phyloP scores from a whole-genome alignment of 2,329 filamentous ascomycete species.

The Lasiodiplodia gonubiensis region DNA sequence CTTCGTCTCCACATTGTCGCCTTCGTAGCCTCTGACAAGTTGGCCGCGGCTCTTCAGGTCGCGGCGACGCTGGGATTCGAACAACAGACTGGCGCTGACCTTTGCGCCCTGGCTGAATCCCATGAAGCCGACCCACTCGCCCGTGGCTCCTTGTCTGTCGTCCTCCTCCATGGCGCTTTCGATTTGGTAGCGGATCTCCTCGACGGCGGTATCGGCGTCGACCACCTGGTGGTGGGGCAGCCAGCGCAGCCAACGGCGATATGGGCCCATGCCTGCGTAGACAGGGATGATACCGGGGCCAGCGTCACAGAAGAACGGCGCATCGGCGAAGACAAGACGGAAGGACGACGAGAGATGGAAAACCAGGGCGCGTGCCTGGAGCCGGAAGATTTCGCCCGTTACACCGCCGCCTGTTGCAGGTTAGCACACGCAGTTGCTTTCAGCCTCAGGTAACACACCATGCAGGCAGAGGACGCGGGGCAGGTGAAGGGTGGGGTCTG shows the following conservation, averaged over 20 bases:
- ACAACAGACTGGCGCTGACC: slow-evolving; percentile 52
- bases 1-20: slow-evolving; percentile 36
- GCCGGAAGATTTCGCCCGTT: slow-evolving; percentile 71
- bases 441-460: slow-evolving; percentile 40
- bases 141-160: slow-evolving; percentile 45
- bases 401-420: slow-evolving; percentile 64
- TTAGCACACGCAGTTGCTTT: not conserved
- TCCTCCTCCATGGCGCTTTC: slow-evolving; percentile 54
- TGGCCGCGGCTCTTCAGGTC: slow-evolving; percentile 33
- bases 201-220: slow-evolving; percentile 55
- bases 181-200: slow-evolving; percentile 55
- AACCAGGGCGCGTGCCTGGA: slow-evolving; percentile 67
- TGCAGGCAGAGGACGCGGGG: slow-evolving; percentile 82
- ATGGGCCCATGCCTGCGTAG: slow-evolving; percentile 71
- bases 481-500: slow-evolving; percentile 45
- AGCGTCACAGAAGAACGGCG: slow-evolving; percentile 66
- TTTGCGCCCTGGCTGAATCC: slow-evolving; percentile 60
- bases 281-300: slow-evolving; percentile 68
- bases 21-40: slow-evolving; percentile 29
- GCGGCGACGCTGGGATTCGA: slow-evolving; percentile 64
- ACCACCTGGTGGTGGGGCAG: slow-evolving; percentile 61
- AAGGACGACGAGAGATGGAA: slow-evolving; percentile 62
- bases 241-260: slow-evolving; percentile 69
- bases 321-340: slow-evolving; percentile 75
- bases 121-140: slow-evolving; percentile 57